phyloP scores from a whole-genome alignment of 345 rosid species.

The Salix caprea region DNA sequence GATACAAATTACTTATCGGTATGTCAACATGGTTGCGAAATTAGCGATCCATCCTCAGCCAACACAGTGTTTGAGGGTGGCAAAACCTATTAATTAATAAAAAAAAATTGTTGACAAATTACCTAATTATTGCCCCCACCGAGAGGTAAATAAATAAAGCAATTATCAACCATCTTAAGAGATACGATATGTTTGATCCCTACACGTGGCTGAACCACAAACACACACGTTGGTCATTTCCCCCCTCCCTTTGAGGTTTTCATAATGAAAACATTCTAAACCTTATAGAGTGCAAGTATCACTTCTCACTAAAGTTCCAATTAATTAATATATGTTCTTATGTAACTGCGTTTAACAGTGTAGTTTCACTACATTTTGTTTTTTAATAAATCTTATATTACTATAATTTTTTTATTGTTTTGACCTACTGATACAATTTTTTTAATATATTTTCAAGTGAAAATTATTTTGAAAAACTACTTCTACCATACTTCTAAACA shows the following conservation, averaged over 20 bases:
- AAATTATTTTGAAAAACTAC: too few species aligned
- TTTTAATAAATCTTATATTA: too few species aligned
- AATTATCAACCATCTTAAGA: too few species aligned
- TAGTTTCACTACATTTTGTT: too few species aligned
- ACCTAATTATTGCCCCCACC: not conserved
- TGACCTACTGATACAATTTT: rapidly evolving
- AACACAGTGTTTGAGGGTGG: not conserved
- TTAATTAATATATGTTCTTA: not conserved
- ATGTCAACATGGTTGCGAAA: too few species aligned
- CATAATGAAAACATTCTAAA: not conserved
- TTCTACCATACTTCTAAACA: too few species aligned
- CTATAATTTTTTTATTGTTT: too few species aligned
- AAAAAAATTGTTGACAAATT: not conserved
- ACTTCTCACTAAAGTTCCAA: not conserved
- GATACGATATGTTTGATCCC: not conserved
- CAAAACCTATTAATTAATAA: too few species aligned
- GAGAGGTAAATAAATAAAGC: not conserved
- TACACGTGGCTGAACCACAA: not conserved
- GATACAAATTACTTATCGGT: too few species aligned
- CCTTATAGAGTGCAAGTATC: not conserved
- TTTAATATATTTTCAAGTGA: too few species aligned
- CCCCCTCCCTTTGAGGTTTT: not conserved
- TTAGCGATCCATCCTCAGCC: not conserved
- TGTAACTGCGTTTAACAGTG: too few species aligned
- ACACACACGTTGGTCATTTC: not conserved